Percentiles rank a stretch among this genome's conserved stretches.
Conservation (phyloP, 371 early-diverging fungal genomes). For the Basidiobolus meristosporus region DNA sequence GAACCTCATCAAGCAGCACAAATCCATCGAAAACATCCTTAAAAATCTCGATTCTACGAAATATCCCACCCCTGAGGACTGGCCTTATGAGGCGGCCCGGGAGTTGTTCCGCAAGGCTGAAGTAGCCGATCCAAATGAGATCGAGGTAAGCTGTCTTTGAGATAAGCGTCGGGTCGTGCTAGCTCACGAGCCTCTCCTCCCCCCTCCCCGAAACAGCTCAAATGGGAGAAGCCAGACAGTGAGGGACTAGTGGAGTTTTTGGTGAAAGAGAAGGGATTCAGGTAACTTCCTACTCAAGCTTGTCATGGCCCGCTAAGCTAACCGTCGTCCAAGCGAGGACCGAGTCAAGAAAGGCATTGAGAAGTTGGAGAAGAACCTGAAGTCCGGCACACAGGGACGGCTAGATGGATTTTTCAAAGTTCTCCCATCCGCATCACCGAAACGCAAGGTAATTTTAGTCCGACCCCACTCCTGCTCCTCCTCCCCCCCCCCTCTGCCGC, state of each 20-base stretch:
- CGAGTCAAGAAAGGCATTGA: conserved; percentile 76
- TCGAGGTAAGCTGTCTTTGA: conserved; percentile 28
- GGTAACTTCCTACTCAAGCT: conserved; percentile 14
- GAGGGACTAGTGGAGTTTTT: conserved; percentile 83
- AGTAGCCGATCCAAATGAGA: conserved; percentile 37
- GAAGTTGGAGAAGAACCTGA: conserved; percentile 53
- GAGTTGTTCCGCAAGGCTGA: conserved; percentile 75
- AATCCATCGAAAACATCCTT: conserved; percentile 73
- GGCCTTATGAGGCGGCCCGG: conserved; percentile 86
- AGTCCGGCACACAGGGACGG: conserved; percentile 70
- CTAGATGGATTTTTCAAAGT: conserved; percentile 78
- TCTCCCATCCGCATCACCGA: conserved; percentile 1
- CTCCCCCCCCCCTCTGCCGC: too few relatives aligned
- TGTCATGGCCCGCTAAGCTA: neutral
- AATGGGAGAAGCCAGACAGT: conserved; percentile 77
- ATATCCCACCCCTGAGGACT: conserved; percentile 67
- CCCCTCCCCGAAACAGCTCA: conserved; percentile 23
- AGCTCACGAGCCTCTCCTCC: neutral
- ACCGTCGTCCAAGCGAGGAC: conserved; percentile 42
- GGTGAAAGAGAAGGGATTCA: conserved; percentile 91
- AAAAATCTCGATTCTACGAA: conserved; percentile 51
- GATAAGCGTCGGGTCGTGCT: conserved; percentile 5
- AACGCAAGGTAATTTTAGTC: conserved; percentile 1
- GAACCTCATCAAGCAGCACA: conserved; percentile 77
- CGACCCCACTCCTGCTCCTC: too few relatives aligned